A percentile compares a stretch with the other conserved stretches of the same genome.
Evolutionary conservation across 1,284 basidiomycete species (phyloP).

Genomic region (Trichosporon sp.): DNA sequence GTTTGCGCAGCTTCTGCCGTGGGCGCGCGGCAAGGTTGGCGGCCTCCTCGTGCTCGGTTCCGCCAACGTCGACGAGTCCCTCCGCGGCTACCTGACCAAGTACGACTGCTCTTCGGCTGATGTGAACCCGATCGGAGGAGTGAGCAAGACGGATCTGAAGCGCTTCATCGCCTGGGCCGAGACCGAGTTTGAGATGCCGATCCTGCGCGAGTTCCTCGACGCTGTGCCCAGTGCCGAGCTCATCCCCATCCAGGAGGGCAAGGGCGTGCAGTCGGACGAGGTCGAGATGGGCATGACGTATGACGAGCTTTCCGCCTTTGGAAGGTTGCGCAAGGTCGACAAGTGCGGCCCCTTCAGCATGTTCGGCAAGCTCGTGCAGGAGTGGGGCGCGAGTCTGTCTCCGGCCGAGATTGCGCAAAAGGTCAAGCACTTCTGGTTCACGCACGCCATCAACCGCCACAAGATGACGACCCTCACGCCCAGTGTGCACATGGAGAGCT

Average conservation of each 20-base stretch:
- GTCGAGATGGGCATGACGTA: slow-evolving; percentile 99
- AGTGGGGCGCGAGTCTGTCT: slow-evolving; percentile 78
- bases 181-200: slow-evolving; percentile 76
- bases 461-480: slow-evolving; percentile 99
- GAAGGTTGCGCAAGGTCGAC: slow-evolving; percentile 89
- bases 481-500: slow-evolving; percentile 85
- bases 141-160: slow-evolving; percentile 97
- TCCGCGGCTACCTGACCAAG: slow-evolving; percentile 96
- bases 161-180: slow-evolving; percentile 87
- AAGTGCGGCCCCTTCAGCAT: slow-evolving; percentile 97
- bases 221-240: slow-evolving; percentile 95
- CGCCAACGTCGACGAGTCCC: slow-evolving; percentile 96
- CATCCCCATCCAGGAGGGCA: slow-evolving; percentile 84
- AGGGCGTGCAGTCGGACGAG: slow-evolving; percentile 94
- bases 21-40: slow-evolving; percentile 81
- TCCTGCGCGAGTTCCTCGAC: slow-evolving; percentile 83
- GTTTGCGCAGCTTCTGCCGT: slow-evolving; percentile 94
- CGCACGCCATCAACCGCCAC: slow-evolving; percentile 93
- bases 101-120: slow-evolving; percentile 83
- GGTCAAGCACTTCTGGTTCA: slow-evolving; percentile 97
- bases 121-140: slow-evolving; percentile 96
- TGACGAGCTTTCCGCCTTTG: slow-evolving; percentile 92
- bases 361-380: slow-evolving; percentile 89
- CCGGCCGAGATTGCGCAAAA: slow-evolving; percentile 92
- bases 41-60: slow-evolving; percentile 92